A percentile compares a stretch with the other conserved stretches of the same genome.
Evolutionary conservation across 768 basidiomycete genomes (phyloP).

Genomic region (Amanita pallidorosea): DNA sequence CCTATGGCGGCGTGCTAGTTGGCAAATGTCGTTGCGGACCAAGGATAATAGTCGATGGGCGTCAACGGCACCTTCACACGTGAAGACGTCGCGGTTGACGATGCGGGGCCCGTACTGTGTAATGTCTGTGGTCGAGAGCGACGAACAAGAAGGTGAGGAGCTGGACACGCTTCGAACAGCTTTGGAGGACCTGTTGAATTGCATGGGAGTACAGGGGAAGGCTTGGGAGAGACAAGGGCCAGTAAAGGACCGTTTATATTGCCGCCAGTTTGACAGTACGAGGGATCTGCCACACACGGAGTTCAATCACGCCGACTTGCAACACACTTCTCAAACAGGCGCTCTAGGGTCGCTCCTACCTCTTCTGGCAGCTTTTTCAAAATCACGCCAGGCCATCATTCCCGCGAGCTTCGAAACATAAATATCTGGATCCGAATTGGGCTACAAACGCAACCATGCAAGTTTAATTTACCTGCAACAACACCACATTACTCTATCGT

Average conservation of each 20-base stretch:
- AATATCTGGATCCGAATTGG: neutral
- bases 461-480: neutral
- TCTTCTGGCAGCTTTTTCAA: neutral
- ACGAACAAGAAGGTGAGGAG: constrained; percentile 1
- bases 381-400: neutral
- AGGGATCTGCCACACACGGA: constrained; percentile 1
- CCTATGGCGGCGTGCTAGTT: constrained; percentile 5
- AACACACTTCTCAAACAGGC: neutral
- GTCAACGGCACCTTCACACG: constrained; percentile 10
- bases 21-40: constrained; percentile 8
- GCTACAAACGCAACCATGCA: neutral
- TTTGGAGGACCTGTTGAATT: neutral
- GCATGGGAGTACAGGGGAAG: neutral
- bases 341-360: neutral
- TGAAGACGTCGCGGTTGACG: constrained; percentile 6
- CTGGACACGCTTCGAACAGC: constrained; percentile 4
- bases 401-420: neutral
- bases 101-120: constrained; percentile 7
- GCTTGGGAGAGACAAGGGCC: neutral
- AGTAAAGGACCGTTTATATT: constrained; percentile 1
- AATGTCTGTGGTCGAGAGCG: neutral
- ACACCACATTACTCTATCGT: neutral
- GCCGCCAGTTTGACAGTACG: neutral
- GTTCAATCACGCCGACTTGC: neutral
- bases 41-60: constrained; percentile 7